phyloP scores from a whole-genome alignment of 306 rosid species.

The Malus sieversii region DNA sequence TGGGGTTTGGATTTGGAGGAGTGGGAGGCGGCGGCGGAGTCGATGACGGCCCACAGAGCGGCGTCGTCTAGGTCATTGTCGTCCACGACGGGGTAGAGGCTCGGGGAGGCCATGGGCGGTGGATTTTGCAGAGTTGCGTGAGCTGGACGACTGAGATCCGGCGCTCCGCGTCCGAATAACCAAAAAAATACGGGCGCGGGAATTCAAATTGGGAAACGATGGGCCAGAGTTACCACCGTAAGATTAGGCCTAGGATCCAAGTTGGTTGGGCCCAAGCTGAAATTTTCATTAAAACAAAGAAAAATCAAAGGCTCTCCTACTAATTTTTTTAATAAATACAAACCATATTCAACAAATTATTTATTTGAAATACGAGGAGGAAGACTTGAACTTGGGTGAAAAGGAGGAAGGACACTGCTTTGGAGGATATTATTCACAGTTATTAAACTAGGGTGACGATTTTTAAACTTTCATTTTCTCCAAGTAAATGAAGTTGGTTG shows the following conservation, averaged over 20 bases:
- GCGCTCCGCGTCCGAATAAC: no score
- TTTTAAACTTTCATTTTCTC: no score
- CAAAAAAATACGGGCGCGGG: background rate
- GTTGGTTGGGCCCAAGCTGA: background rate
- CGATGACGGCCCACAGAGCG: conserved; percentile 85
- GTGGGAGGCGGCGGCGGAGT: conserved; percentile 65
- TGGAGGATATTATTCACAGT: no score
- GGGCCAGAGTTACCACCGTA: background rate
- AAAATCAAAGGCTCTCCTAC: background rate
- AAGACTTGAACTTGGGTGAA: no score
- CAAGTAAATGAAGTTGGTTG: no score
- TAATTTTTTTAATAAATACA: no score
- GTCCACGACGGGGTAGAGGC: conserved; percentile 40
- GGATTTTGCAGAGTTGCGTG: background rate
- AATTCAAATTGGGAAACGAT: background rate
- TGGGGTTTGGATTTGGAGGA: conserved; percentile 50
- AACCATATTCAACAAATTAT: no score
- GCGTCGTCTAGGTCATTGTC: conserved; percentile 90
- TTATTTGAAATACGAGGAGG: no score
- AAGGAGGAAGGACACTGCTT: no score
- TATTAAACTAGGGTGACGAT: no score
- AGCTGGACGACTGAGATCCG: background rate
- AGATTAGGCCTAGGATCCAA: background rate
- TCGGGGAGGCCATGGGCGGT: conserved; percentile 35
- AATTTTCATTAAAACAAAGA: no score